A percentile compares a stretch with the other conserved stretches of the same genome.
phyloP scores from a whole-genome alignment of 2,329 filamentous ascomycete species.

The Hymenoscyphus scutula region DNA sequence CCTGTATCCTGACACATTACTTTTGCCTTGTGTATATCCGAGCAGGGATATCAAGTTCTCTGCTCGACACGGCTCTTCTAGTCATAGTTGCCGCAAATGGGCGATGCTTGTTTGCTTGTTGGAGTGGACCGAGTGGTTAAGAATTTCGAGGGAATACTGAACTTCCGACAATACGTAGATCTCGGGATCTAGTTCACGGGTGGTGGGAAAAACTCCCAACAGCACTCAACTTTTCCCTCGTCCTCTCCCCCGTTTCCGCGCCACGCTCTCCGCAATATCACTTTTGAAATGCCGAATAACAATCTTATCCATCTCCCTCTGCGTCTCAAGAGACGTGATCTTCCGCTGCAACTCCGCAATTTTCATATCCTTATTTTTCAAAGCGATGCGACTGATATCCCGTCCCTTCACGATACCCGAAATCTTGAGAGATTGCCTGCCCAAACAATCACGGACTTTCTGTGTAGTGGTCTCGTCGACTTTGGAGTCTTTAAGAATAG shows the following conservation, averaged over 20 bases:
- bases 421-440: conserved; percentile 54
- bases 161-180: neutral
- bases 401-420: conserved; percentile 63
- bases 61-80: too few species aligned
- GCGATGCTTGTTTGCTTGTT: too few species aligned
- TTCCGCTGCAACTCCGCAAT: conserved; percentile 64
- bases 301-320: conserved; percentile 51
- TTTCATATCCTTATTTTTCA: conserved; percentile 64
- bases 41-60: too few species aligned
- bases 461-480: conserved; percentile 40
- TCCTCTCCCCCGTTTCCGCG: neutral
- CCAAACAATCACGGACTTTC: conserved; percentile 46
- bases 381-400: conserved; percentile 60
- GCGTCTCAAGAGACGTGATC: conserved; percentile 55
- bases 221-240: neutral
- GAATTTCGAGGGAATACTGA: too few species aligned
- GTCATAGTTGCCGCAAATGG: too few species aligned
- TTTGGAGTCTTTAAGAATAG: conserved; percentile 45
- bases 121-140: too few species aligned
- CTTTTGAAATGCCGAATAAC: conserved; percentile 36
- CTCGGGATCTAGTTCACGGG: neutral
- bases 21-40: neutral
- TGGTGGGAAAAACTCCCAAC: neutral
- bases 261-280: conserved; percentile 10
- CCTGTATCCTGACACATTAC: neutral